Percentiles rank a stretch among this genome's conserved stretches.
phyloP scores from a whole-genome alignment of 2,329 filamentous ascomycete genomes.

The Botrytis squamosa region DNA sequence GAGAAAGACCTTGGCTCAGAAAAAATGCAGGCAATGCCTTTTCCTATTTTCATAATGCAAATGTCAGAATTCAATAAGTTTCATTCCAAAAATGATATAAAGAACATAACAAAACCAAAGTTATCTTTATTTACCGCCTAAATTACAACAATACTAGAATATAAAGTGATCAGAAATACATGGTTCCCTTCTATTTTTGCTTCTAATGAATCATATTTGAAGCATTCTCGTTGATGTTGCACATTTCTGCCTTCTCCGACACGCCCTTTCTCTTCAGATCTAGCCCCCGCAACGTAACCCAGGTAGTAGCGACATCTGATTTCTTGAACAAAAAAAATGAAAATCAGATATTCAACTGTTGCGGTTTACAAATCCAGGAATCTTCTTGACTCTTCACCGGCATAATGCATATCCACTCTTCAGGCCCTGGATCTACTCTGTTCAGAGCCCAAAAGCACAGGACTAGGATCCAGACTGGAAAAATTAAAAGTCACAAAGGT shows the following conservation, averaged over 20 bases:
- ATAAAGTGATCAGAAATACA: not conserved
- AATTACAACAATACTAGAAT: not conserved
- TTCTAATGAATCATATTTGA: not conserved
- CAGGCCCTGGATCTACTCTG: not conserved
- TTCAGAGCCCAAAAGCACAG: not conserved
- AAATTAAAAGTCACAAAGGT: not conserved
- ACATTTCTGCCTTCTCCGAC: not conserved
- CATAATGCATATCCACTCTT: not conserved
- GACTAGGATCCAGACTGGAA: rapidly evolving
- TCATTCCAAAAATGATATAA: not conserved
- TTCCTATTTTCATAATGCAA: too few relatives aligned
- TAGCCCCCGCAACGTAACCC: not conserved
- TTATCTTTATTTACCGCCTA: not conserved
- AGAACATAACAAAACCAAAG: not conserved
- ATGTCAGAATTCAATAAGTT: not conserved
- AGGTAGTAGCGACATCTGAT: not conserved
- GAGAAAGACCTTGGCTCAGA: not conserved
- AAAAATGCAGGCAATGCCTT: not conserved
- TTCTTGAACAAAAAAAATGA: not conserved
- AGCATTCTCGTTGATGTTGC: not conserved
- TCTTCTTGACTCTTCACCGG: too few relatives aligned
- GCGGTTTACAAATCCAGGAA: not conserved
- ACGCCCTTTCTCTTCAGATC: not conserved
- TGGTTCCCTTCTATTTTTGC: not conserved
- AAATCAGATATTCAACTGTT: not conserved